Evolutionary conservation across 768 basidiomycete genomes (phyloP).

Genomic region (Cubamyces sp.): DNA sequence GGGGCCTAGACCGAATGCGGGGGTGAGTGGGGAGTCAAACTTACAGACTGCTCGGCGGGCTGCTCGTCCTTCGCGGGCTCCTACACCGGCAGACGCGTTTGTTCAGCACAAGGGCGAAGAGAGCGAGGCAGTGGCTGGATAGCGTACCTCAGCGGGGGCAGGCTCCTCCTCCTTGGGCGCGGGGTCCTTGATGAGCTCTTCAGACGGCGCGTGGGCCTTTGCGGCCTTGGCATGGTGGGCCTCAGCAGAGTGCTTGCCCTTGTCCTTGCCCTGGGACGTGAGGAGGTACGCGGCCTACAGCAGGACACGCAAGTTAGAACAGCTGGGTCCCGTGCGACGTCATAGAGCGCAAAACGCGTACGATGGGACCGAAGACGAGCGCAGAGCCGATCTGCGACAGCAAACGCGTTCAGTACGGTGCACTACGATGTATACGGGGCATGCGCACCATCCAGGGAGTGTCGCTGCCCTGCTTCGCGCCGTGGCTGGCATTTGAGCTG

Average conservation of each 20-base stretch:
- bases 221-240: conserved; percentile 11
- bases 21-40: background rate
- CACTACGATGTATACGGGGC: no score
- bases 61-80: conserved; percentile 25
- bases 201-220: conserved; percentile 6
- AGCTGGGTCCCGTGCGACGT: conserved; percentile 6
- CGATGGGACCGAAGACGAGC: conserved; percentile 31
- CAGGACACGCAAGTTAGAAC: background rate
- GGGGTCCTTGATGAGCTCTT: background rate
- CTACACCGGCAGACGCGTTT: background rate
- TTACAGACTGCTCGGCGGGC: conserved; percentile 20
- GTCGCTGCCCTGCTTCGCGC: conserved; percentile 28
- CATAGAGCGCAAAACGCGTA: conserved; percentile 12
- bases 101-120: background rate
- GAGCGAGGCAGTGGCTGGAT: background rate
- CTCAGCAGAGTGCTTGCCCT: conserved; percentile 17
- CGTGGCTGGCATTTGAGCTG: conserved; percentile 27
- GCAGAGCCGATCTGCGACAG: conserved; percentile 32
- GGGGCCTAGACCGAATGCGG: conserved; percentile 2
- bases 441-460: conserved; percentile 30
- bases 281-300: conserved; percentile 20
- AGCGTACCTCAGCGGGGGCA: conserved; percentile 6
- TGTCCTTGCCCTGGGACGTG: conserved; percentile 12
- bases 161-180: conserved; percentile 5
- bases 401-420: background rate